These are phyloP conservation scores for Dendrobium nobile DNA, from an alignment of 106 monocot genomes.

Conservation along the genomic window DNA sequence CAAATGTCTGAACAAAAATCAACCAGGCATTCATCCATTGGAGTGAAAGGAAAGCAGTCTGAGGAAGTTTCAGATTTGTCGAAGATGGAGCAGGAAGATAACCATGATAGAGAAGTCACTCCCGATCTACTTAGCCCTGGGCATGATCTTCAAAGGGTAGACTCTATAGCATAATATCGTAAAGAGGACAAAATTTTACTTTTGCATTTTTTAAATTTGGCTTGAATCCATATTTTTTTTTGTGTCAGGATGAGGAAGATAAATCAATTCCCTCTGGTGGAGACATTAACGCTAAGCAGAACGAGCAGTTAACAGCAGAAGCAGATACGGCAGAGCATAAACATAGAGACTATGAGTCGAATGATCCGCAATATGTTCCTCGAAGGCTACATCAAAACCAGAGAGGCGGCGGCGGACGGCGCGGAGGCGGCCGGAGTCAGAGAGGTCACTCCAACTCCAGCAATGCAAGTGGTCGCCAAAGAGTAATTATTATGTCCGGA, in stretches of 20 bases:
- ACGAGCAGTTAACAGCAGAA: constrained; percentile 27
- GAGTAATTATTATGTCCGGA: no score
- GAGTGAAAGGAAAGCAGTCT: no score
- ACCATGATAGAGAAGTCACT: constrained; percentile 15
- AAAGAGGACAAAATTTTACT: neutral
- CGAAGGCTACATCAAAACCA: constrained; percentile 38
- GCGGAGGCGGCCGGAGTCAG: neutral
- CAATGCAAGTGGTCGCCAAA: constrained; percentile 17
- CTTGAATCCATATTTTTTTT: neutral
- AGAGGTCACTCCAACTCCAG: constrained; percentile 14
- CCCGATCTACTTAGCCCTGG: constrained; percentile 14
- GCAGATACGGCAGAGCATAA: neutral
- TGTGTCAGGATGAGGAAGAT: constrained; percentile 29
- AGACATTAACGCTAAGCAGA: constrained; percentile 8
- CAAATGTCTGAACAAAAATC: no score
- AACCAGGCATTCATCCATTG: no score
- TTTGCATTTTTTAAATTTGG: neutral
- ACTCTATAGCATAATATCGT: no score
- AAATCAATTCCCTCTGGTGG: neutral
- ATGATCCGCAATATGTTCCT: constrained; percentile 20
- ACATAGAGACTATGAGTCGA: constrained; percentile 14
- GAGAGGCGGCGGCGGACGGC: constrained; percentile 25
- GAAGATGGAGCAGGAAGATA: constrained; percentile 13
- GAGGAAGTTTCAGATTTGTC: no score
- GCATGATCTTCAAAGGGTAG: constrained; percentile 22